Base-by-base conservation (phyloP, 441 rosid species). In the Omphalea diandra region DNA sequence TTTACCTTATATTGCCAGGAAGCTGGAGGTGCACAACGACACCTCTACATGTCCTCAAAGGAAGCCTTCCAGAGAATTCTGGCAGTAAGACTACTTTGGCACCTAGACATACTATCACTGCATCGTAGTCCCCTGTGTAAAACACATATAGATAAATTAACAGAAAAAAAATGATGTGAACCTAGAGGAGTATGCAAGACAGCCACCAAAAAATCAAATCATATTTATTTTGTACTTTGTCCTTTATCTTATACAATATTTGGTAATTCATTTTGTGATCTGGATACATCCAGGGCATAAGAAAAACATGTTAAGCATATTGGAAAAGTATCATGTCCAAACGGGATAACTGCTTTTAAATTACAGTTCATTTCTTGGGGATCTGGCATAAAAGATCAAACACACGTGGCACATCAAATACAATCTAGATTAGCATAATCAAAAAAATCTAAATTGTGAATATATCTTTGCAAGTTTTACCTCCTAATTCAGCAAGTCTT, bases 11-110 rank as follows among this genome's bases (percentile, higher is more conserved):
- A 71, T 73, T 41, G 58, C 75, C 80, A 58, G 88, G 83, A 73
- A 90, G 86, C 65, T 86, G 85, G 79, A 91, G 47, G 70, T 85
- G 89, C 66, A 90, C 83, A 64, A 94, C 80, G 59, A 90, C 87
- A 50, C 97, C 98, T 75, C 98, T 82, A 79, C 97, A 94, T 75
- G 90, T 86, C 83, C 98, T 87, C 75, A 91, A 80, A 58, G 97
- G 97, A 76, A 94, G 94, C 79, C 71, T 94, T 55, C 97, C 97
- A 22, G 87, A 80, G 68, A 94, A 88, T 76, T 87, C 90, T 0
- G 89, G 84, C 65, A 91, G 85, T 78, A 77, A 68, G 72, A 82
- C 86, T 62, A 85, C 85, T 84, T 94, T 84, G 75, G 97, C 91
- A 73, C 99, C 97, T 33, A 92, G 73, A 75, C 97, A 94, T 75